A percentile compares a stretch with the other conserved stretches of the same genome.
Evolutionary conservation across 2,329 filamentous ascomycete genomes (phyloP).

Genomic region (Phaeosphaeriaceae sp.): DNA sequence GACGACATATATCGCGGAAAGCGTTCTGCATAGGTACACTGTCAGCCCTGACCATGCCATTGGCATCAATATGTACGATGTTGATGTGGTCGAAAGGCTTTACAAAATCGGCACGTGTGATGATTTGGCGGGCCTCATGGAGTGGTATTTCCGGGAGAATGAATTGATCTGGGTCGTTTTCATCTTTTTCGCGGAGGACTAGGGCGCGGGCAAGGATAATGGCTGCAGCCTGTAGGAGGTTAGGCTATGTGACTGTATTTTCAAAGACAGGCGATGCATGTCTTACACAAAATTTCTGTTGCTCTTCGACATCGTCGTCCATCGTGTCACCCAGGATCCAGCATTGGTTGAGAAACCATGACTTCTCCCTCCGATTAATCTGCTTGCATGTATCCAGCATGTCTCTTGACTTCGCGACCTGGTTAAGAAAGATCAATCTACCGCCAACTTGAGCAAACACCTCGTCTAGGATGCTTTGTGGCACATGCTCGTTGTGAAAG

Average conservation of each 20-base stretch:
- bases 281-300: constrained; percentile 90
- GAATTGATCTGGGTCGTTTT: constrained; percentile 68
- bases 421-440: constrained; percentile 82
- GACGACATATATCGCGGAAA: constrained; percentile 78
- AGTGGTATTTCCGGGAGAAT: constrained; percentile 72
- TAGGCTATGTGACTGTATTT: constrained; percentile 1
- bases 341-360: constrained; percentile 79
- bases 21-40: constrained; percentile 96
- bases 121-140: constrained; percentile 67
- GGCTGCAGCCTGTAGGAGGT: constrained; percentile 70
- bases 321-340: constrained; percentile 77
- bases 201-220: constrained; percentile 91
- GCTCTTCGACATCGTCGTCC: constrained; percentile 98
- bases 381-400: constrained; percentile 80
- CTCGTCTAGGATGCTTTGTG: constrained; percentile 66
- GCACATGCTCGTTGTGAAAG: constrained; percentile 70
- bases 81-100: constrained; percentile 90
- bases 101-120: constrained; percentile 94
- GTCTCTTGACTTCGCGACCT: constrained; percentile 80
- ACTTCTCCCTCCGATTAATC: constrained; percentile 73
- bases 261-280: not conserved
- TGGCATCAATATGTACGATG: constrained; percentile 89
- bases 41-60: constrained; percentile 85
- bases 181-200: constrained; percentile 75
- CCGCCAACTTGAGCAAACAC: constrained; percentile 91